These are phyloP conservation scores for Onygena corvina DNA, from an alignment of 2,329 filamentous ascomycete species.

Conservation along the genomic window DNA sequence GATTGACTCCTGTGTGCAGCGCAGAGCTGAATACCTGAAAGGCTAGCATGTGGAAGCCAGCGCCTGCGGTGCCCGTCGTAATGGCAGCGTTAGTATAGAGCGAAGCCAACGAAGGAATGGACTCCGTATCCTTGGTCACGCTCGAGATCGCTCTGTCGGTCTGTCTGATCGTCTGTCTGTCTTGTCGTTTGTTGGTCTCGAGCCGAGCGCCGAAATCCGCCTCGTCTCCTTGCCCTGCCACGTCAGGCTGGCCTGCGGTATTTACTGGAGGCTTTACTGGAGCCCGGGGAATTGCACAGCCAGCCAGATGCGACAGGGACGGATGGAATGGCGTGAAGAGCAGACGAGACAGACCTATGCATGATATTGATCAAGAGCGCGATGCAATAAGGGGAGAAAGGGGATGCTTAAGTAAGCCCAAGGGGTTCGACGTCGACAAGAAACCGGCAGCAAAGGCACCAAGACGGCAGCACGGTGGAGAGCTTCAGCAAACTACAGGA, in stretches of 20 bases:
- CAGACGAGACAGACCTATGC: background rate
- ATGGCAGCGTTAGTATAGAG: background rate
- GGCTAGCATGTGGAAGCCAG: background rate
- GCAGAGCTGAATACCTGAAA: background rate
- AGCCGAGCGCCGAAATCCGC: background rate
- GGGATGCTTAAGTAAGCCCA: background rate
- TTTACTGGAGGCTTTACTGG: background rate
- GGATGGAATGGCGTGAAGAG: background rate
- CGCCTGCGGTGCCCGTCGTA: background rate
- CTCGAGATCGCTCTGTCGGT: conserved; percentile 1
- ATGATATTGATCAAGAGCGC: background rate
- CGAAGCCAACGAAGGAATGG: background rate
- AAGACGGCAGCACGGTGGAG: background rate
- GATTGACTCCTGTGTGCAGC: too few relatives aligned
- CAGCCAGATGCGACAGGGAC: background rate
- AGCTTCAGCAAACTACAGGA: background rate
- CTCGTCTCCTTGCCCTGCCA: conserved; percentile 5
- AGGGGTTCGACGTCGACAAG: too few relatives aligned
- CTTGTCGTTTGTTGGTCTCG: background rate
- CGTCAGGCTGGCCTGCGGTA: conserved; percentile 1
- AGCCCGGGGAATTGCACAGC: background rate
- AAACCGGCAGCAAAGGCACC: too few relatives aligned
- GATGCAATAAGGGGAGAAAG: background rate
- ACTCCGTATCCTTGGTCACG: background rate
- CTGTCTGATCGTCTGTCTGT: too few relatives aligned